Evolutionary conservation across 768 basidiomycete genomes (phyloP).

Genomic region (Boletus pseudo-olivaceus): DNA sequence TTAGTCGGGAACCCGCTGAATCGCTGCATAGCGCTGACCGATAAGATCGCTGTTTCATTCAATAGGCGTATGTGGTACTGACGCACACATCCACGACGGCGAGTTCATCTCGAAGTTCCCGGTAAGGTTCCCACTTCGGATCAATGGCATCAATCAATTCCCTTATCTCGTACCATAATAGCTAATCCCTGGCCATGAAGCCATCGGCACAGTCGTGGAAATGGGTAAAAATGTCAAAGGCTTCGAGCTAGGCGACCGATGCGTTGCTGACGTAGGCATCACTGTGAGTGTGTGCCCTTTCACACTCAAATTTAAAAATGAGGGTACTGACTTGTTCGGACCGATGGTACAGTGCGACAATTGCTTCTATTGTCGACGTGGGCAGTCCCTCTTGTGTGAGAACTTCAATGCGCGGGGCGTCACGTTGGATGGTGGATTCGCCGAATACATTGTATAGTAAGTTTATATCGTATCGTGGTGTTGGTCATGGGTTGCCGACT

Average conservation of each 20-base stretch:
- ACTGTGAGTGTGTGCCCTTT: constrained; percentile 44
- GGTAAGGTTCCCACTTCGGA: constrained; percentile 17
- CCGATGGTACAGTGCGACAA: constrained; percentile 56
- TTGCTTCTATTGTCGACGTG: constrained; percentile 87
- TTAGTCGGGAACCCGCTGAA: constrained; percentile 17
- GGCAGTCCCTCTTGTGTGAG: constrained; percentile 80
- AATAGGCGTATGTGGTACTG: constrained; percentile 56
- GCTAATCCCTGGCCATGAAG: constrained; percentile 75
- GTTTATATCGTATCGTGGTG: constrained; percentile 18
- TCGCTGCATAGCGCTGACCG: neutral
- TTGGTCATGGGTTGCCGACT: neutral
- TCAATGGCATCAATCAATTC: constrained; percentile 18
- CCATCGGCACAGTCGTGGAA: constrained; percentile 68
- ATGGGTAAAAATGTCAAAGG: constrained; percentile 78
- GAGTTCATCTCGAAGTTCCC: constrained; percentile 68
- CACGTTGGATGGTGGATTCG: constrained; percentile 80
- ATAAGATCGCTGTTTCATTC: neutral
- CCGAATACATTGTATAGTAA: constrained; percentile 84
- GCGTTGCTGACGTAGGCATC: constrained; percentile 77
- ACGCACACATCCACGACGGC: constrained; percentile 61
- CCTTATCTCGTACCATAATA: constrained; percentile 24
- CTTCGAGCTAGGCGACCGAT: constrained; percentile 75
- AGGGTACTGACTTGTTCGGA: constrained; percentile 2
- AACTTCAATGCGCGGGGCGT: constrained; percentile 80
- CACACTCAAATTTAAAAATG: neutral